Percentiles rank a stretch among this genome's conserved stretches.
These are phyloP conservation scores for Aspergillus viridinutans DNA, from an alignment of 2,329 filamentous ascomycete genomes.

Conservation along the genomic window DNA sequence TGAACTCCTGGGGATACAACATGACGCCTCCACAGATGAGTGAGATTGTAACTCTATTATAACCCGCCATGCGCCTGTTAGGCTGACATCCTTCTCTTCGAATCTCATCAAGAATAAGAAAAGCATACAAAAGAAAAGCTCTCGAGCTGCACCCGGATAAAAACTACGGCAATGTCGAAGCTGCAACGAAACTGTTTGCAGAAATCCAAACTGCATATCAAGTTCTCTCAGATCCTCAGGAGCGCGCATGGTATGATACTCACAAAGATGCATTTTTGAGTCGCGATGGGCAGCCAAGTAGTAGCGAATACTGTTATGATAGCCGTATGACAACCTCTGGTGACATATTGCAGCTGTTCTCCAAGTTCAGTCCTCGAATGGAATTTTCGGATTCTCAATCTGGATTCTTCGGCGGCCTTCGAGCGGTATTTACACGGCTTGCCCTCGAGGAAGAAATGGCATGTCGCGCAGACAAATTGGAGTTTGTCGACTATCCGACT, in stretches of 20 bases:
- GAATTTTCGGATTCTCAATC: constrained; percentile 74
- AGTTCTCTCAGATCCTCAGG: constrained; percentile 91
- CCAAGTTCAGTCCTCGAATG: constrained; percentile 72
- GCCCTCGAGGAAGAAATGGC: constrained; percentile 75
- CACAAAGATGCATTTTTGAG: constrained; percentile 81
- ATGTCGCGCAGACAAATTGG: constrained; percentile 62
- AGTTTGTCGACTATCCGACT: constrained; percentile 66
- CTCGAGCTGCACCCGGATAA: constrained; percentile 93
- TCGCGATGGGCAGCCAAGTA: constrained; percentile 48
- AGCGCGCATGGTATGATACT: constrained; percentile 96
- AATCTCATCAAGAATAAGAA: constrained; percentile 66
- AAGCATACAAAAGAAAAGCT: constrained; percentile 84
- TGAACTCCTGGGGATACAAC: constrained; percentile 71
- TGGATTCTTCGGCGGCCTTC: constrained; percentile 80
- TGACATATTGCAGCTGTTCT: constrained; percentile 72
- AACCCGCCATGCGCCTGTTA: not conserved
- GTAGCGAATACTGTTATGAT: constrained; percentile 60
- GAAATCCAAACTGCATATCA: constrained; percentile 93
- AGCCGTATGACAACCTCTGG: constrained; percentile 73
- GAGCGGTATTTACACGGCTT: constrained; percentile 73
- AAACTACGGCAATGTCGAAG: constrained; percentile 80
- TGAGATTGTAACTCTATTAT: not conserved
- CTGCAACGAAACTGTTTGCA: constrained; percentile 79
- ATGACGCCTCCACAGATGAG: constrained; percentile 76
- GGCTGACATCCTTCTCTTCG: not conserved